Percentiles rank a stretch among this genome's conserved stretches.
Evolutionary conservation across 805 yeast genomes (phyloP).

Genomic region (Cyberlindnera nakhonratchasimensis): DNA sequence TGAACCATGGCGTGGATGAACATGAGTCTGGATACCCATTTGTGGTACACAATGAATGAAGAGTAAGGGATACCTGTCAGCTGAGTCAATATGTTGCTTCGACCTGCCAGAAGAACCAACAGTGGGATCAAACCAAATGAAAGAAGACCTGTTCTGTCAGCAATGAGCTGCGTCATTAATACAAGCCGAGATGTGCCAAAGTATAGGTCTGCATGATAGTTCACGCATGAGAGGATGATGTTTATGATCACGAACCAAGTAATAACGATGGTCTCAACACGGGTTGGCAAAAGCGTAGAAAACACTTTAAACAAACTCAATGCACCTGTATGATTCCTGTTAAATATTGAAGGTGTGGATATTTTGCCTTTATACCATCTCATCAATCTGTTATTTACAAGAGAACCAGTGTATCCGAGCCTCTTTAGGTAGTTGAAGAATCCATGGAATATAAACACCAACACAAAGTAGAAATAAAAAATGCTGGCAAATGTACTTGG

Average conservation of each 20-base stretch:
- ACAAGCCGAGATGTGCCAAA: background rate
- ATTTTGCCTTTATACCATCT: conserved; percentile 21
- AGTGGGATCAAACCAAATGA: conserved; percentile 45
- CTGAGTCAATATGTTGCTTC: conserved; percentile 61
- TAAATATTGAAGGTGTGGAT: conserved; percentile 24
- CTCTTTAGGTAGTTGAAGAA: conserved; percentile 30
- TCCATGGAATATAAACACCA: conserved; percentile 36
- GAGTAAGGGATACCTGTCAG: conserved; percentile 63
- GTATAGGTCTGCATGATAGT: background rate
- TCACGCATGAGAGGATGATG: conserved; percentile 11
- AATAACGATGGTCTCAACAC: conserved; percentile 29
- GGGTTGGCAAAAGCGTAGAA: conserved; percentile 21
- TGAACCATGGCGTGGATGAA: conserved; percentile 25
- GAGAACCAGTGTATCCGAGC: conserved; percentile 18
- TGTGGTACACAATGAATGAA: conserved; percentile 63
- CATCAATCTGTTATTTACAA: conserved; percentile 12
- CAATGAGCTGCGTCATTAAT: conserved; percentile 7
- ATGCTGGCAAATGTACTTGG: conserved; percentile 28
- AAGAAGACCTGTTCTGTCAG: conserved; percentile 25
- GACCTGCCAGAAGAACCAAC: conserved; percentile 59
- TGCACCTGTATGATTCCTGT: conserved; percentile 17
- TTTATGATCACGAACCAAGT: conserved; percentile 32
- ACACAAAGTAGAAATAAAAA: conserved; percentile 38
- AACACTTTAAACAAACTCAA: conserved; percentile 2
- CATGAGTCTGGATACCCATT: conserved; percentile 51